These are phyloP conservation scores for Maudiozyma humilis DNA, from an alignment of 1,139 yeast species.

Conservation along the genomic window DNA sequence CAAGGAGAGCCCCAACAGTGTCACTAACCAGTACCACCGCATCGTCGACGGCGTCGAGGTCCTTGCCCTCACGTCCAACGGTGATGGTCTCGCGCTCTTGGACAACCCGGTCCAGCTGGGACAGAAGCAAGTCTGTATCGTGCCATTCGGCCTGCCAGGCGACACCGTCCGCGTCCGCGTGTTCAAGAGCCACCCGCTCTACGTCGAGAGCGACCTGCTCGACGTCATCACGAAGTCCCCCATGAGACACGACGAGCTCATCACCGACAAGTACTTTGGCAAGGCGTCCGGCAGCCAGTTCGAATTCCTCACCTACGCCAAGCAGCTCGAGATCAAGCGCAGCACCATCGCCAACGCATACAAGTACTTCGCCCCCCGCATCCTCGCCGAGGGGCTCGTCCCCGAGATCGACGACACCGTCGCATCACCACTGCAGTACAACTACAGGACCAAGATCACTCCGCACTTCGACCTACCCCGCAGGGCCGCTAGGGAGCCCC, in stretches of 20 bases:
- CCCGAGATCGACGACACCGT: slow-evolving; percentile 63
- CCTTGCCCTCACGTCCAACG: slow-evolving; percentile 57
- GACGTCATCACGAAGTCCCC: slow-evolving; percentile 41
- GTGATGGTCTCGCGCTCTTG: slow-evolving; percentile 66
- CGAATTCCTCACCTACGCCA: slow-evolving; percentile 65
- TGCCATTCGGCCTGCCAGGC: slow-evolving; percentile 87
- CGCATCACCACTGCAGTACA: slow-evolving; percentile 68
- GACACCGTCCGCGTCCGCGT: slow-evolving; percentile 64
- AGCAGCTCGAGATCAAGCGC: slow-evolving; percentile 65
- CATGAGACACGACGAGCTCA: slow-evolving; percentile 45
- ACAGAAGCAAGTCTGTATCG: slow-evolving; percentile 43
- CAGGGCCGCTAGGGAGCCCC: slow-evolving; percentile 28
- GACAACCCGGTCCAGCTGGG: slow-evolving; percentile 44
- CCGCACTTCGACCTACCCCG: slow-evolving; percentile 87
- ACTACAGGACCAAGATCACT: slow-evolving; percentile 84
- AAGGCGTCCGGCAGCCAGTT: slow-evolving; percentile 89
- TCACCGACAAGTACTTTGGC: slow-evolving; percentile 69
- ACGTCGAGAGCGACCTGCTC: slow-evolving; percentile 69
- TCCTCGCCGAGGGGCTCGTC: slow-evolving; percentile 36
- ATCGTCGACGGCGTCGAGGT: slow-evolving; percentile 51
- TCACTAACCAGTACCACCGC: slow-evolving; percentile 44
- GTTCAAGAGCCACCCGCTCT: slow-evolving; percentile 68
- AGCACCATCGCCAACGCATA: slow-evolving; percentile 77
- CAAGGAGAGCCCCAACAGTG: slow-evolving; percentile 36
- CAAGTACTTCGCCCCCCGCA: slow-evolving; percentile 56